Evolutionary conservation across 176 grass and related monocot species (phyloP).

Genomic region (Ensete glaucum): DNA sequence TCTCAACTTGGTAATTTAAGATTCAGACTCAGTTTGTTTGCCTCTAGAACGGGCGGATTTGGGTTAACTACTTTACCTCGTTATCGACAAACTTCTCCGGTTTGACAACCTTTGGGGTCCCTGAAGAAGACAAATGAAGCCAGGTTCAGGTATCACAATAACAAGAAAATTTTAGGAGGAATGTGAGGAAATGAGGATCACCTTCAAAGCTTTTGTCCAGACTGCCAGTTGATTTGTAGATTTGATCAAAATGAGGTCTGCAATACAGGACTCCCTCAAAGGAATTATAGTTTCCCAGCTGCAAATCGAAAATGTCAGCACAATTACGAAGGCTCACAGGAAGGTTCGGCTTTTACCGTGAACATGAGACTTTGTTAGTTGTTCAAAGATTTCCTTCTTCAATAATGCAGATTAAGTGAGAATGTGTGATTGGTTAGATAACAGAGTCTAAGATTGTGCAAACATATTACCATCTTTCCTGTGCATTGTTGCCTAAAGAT

Average conservation of each 20-base stretch:
- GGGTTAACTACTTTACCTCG: constrained; percentile 39
- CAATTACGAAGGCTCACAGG: neutral
- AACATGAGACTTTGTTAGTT: too few species aligned
- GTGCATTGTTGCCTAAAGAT: too few species aligned
- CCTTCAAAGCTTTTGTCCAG: constrained; percentile 98
- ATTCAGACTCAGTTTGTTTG: neutral
- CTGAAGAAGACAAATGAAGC: constrained; percentile 32
- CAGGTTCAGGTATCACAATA: neutral
- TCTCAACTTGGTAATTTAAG: neutral
- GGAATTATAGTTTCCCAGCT: constrained; percentile 95
- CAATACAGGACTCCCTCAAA: constrained; percentile 97
- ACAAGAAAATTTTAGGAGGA: neutral
- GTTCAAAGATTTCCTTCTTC: too few species aligned
- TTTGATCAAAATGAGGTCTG: constrained; percentile 93
- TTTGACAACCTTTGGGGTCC: constrained; percentile 88
- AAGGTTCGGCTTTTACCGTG: neutral
- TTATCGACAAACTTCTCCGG: constrained; percentile 64
- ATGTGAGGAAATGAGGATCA: constrained; percentile 6
- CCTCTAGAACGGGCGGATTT: neutral
- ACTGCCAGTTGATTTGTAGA: constrained; percentile 92
- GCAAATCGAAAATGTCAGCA: constrained; percentile 4
- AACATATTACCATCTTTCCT: too few species aligned
- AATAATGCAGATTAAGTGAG: too few species aligned
- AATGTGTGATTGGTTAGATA: too few species aligned
- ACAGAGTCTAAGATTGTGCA: too few species aligned